These are phyloP conservation scores for Linnemannia elongata DNA, from an alignment of 192 early-diverging fungal genomes.

Conservation along the genomic window DNA sequence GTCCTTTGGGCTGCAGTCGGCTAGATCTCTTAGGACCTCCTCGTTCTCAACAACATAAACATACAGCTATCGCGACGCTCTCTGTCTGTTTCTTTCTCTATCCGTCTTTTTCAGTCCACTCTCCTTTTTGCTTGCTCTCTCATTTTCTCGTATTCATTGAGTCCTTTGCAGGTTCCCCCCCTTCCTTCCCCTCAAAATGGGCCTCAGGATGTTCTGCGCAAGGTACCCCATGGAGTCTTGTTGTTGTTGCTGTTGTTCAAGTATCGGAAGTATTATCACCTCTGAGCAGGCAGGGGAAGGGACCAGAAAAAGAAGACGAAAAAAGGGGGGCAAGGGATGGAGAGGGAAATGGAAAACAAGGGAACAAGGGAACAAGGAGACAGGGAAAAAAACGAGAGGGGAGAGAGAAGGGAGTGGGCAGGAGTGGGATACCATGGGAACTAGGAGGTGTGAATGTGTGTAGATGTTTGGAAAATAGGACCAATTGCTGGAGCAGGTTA, in stretches of 20 bases:
- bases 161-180: neutral
- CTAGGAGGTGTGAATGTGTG: neutral
- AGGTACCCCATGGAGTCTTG: neutral
- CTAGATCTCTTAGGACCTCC: neutral
- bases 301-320: neutral
- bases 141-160: neutral
- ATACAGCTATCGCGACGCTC: neutral
- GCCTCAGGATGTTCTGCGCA: neutral
- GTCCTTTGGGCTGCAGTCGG: neutral
- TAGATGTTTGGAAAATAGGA: neutral
- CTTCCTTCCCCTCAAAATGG: neutral
- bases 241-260: neutral
- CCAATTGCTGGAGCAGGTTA: neutral
- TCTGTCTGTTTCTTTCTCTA: neutral
- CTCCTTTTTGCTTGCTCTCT: neutral
- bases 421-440: conserved; percentile 3
- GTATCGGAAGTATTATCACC: neutral
- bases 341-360: conserved; percentile 4
- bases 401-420: neutral
- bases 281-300: conserved; percentile 8
- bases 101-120: neutral
- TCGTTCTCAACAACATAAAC: neutral
- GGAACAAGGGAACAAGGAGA: neutral
- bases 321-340: conserved; percentile 3
- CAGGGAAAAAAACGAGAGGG: neutral